phyloP scores from a whole-genome alignment of 2,329 filamentous ascomycete species.

The Helminthosporium solani region DNA sequence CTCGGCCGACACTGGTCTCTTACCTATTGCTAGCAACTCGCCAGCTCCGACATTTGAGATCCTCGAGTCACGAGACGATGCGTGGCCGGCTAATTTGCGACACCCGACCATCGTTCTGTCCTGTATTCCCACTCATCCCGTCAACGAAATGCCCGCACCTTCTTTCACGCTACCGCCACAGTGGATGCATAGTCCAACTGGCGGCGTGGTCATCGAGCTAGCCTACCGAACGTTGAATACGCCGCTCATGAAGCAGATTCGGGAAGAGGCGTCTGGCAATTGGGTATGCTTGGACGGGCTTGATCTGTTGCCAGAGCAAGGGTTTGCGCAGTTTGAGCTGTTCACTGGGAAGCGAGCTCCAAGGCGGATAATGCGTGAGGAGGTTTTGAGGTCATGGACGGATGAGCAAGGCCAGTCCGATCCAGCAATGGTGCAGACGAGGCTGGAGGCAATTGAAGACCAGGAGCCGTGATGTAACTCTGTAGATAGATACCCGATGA shows the following conservation, averaged over 20 bases:
- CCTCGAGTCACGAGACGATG: slow-evolving; percentile 57
- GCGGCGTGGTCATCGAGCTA: slow-evolving; percentile 72
- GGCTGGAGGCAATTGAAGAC: slow-evolving; percentile 37
- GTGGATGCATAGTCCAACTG: slow-evolving; percentile 72
- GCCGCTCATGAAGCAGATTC: slow-evolving; percentile 68
- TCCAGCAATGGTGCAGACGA: slow-evolving; percentile 33
- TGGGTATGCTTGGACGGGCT: slow-evolving; percentile 78
- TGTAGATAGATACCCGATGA: background rate
- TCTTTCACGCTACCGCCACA: slow-evolving; percentile 68
- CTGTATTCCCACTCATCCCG: slow-evolving; percentile 70
- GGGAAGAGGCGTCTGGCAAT: slow-evolving; percentile 58
- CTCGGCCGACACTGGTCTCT: slow-evolving; percentile 16
- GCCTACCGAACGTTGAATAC: slow-evolving; percentile 74
- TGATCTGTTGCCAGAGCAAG: slow-evolving; percentile 75
- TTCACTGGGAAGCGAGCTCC: slow-evolving; percentile 75
- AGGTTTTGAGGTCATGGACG: slow-evolving; percentile 50
- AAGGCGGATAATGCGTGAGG: slow-evolving; percentile 67
- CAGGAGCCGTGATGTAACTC: slow-evolving; percentile 32
- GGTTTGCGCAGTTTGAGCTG: slow-evolving; percentile 78
- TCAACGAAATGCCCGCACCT: slow-evolving; percentile 63
- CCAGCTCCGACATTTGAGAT: slow-evolving; percentile 57
- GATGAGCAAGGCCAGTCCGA: slow-evolving; percentile 36
- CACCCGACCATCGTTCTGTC: slow-evolving; percentile 74
- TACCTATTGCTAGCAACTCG: slow-evolving; percentile 19
- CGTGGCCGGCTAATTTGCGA: slow-evolving; percentile 65